Evolutionary conservation across 371 early-diverging fungal genomes (phyloP).

Genomic region (Actinomucor elegans): DNA sequence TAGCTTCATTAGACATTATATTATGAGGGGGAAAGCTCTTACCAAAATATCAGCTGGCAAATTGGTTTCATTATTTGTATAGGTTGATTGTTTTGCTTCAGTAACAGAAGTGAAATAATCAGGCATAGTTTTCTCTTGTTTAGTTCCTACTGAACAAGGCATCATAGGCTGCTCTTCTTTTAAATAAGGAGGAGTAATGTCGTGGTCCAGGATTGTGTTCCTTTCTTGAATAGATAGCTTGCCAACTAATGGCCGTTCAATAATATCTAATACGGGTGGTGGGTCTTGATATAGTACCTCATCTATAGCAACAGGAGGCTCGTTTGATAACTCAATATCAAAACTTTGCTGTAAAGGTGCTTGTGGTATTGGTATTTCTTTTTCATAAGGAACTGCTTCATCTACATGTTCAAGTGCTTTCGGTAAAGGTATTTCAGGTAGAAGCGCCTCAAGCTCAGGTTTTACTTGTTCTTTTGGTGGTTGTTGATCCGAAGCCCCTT

Average conservation of each 20-base stretch:
- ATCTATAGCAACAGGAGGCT: slow-evolving; percentile 4
- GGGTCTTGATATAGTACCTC: slow-evolving; percentile 1
- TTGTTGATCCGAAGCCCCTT: background rate
- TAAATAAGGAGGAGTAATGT: background rate
- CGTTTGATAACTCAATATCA: no score
- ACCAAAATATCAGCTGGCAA: background rate
- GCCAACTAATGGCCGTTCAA: background rate
- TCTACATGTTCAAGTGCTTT: no score
- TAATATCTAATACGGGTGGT: background rate
- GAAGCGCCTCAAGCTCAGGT: background rate
- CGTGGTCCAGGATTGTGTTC: slow-evolving; percentile 4
- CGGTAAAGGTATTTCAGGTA: no score
- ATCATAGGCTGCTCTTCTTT: slow-evolving; percentile 1
- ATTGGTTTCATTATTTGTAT: no score
- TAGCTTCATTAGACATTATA: no score
- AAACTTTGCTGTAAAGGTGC: background rate
- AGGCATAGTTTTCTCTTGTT: slow-evolving; percentile 1
- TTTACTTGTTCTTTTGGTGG: background rate
- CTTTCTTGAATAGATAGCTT: slow-evolving; percentile 3
- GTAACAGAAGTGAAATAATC: slow-evolving; percentile 1
- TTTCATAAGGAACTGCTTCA: no score
- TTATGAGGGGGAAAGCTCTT: no score
- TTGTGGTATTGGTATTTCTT: no score
- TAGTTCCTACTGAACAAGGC: no score
- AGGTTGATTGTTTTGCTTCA: no score